Conservation (phyloP, 768 basidiomycete species). For the Kondoa subrosea region DNA sequence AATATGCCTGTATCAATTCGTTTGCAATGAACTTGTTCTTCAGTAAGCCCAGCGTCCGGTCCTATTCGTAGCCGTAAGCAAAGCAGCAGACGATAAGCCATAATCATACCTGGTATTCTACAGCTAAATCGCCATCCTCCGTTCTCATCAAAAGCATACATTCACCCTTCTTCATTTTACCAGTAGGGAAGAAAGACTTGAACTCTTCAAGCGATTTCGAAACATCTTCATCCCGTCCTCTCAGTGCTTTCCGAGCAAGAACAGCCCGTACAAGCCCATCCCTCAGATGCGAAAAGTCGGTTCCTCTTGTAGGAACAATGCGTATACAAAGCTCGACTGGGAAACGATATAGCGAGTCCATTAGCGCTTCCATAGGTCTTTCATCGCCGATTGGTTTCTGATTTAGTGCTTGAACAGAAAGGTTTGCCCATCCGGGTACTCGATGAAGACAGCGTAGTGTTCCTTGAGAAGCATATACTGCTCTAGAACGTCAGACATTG, state of each 20-base stretch:
- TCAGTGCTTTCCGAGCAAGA: neutral
- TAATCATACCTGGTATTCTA: neutral
- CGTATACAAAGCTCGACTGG: neutral
- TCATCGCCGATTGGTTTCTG: neutral
- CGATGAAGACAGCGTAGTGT: neutral
- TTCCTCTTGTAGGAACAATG: neutral
- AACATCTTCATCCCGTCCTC: neutral
- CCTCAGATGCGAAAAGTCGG: conserved; percentile 2
- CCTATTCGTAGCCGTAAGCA: neutral
- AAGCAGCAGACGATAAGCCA: neutral
- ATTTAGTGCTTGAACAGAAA: neutral
- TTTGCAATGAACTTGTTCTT: neutral
- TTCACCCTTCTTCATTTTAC: neutral
- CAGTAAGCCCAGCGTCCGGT: neutral
- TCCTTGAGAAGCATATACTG: conserved; percentile 3
- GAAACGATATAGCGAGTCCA: neutral
- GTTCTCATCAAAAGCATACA: neutral
- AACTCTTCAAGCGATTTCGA: neutral
- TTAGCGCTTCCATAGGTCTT: conserved; percentile 1
- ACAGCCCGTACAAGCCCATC: neutral
- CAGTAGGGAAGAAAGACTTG: conserved; percentile 5
- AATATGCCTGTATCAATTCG: neutral
- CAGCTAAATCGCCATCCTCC: neutral
- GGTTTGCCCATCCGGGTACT: neutral
- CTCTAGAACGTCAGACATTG: neutral